Conservation (phyloP, 495 filamentous ascomycete species). For the Penicillium argentinense region DNA sequence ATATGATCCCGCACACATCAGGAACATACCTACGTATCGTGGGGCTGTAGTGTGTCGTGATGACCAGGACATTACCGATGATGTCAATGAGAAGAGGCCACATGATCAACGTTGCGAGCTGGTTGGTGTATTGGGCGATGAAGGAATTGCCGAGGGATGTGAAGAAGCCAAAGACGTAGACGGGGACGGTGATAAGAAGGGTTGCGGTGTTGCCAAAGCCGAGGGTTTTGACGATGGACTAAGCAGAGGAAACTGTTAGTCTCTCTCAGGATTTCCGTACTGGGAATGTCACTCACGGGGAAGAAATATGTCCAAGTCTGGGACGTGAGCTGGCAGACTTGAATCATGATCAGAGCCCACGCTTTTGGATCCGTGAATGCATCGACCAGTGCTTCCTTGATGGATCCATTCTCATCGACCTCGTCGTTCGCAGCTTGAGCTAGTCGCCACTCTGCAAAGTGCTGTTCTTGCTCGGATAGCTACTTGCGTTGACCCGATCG, state of each 20-base stretch:
- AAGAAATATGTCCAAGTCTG: slow-evolving; percentile 28
- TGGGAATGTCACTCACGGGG: slow-evolving; percentile 8
- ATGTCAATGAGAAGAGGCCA: slow-evolving; percentile 16
- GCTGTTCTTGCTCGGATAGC: slow-evolving; percentile 21
- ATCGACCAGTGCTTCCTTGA: slow-evolving; percentile 18
- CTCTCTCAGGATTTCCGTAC: not conserved
- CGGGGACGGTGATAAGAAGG: slow-evolving; percentile 28
- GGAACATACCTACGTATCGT: slow-evolving; percentile 23
- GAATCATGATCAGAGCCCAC: slow-evolving; percentile 22
- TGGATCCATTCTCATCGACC: slow-evolving; percentile 18
- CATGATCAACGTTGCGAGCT: slow-evolving; percentile 14
- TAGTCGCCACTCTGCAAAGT: slow-evolving; percentile 15
- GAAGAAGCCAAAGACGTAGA: slow-evolving; percentile 31
- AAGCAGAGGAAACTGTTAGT: not conserved
- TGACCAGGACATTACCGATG: slow-evolving; percentile 20
- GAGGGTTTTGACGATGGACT: slow-evolving; percentile 31
- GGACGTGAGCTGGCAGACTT: slow-evolving; percentile 24
- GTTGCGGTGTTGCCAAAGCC: slow-evolving; percentile 28
- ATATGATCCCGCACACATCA: slow-evolving; percentile 26
- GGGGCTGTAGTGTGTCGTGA: slow-evolving; percentile 16
- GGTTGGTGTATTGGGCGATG: slow-evolving; percentile 56
- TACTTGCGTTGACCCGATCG: slow-evolving; percentile 20
- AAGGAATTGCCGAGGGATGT: slow-evolving; percentile 27
- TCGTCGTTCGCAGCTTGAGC: slow-evolving; percentile 14
- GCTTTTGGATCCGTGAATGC: slow-evolving; percentile 27